Evolutionary conservation across 495 filamentous ascomycete genomes (phyloP).

Genomic region (Oleoguttula mirabilis): DNA sequence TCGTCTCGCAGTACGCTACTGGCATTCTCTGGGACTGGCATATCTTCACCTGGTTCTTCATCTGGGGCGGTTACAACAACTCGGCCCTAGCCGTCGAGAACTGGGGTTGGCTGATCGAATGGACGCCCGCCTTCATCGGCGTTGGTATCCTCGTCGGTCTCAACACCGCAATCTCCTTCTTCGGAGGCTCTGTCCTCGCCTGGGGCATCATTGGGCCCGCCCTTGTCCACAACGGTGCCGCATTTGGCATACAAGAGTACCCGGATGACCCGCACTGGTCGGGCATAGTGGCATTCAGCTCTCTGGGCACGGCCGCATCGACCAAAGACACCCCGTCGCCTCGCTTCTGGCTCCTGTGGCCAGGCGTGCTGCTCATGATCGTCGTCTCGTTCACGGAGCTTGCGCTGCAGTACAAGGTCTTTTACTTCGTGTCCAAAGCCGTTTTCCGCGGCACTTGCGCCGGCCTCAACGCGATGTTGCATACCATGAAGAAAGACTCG

Average conservation of each 20-base stretch:
- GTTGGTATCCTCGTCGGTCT: constrained; percentile 54
- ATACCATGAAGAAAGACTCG: constrained; percentile 35
- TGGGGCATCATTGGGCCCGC: constrained; percentile 55
- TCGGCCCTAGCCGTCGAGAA: constrained; percentile 47
- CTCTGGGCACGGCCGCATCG: constrained; percentile 36
- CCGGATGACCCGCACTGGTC: constrained; percentile 40
- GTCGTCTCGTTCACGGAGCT: constrained; percentile 45
- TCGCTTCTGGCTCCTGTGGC: constrained; percentile 57
- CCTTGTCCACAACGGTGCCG: constrained; percentile 46
- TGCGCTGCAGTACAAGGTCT: constrained; percentile 47
- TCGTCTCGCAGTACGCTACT: constrained; percentile 48
- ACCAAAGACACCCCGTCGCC: constrained; percentile 40
- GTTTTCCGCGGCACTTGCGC: constrained; percentile 36
- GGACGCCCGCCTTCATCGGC: constrained; percentile 56
- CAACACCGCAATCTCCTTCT: constrained; percentile 52
- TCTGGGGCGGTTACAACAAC: constrained; percentile 18
- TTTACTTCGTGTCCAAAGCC: constrained; percentile 41
- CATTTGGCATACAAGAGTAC: constrained; percentile 29
- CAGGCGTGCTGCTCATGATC: constrained; percentile 54
- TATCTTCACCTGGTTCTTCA: constrained; percentile 35
- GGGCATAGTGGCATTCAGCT: constrained; percentile 38
- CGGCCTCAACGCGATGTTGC: constrained; percentile 31
- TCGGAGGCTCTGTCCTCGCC: constrained; percentile 45
- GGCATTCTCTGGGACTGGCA: constrained; percentile 60
- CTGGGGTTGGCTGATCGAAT: constrained; percentile 55